Conservation (phyloP, 192 early-diverging fungal genomes). For the Backusella luteola region DNA sequence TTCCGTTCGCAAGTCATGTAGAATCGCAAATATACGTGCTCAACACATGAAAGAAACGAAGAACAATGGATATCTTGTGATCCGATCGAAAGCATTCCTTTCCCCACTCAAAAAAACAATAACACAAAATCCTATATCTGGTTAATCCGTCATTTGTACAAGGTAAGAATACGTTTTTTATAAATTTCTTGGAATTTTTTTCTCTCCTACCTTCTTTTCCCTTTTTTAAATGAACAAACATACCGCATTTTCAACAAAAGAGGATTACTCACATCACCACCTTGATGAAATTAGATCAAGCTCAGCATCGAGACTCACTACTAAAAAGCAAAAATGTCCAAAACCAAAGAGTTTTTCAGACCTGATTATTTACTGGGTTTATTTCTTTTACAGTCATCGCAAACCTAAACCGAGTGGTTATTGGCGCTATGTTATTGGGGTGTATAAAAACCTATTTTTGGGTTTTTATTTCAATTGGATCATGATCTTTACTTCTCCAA, state of each 20-base stretch:
- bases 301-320: not conserved
- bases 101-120: too few species aligned
- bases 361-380: not conserved
- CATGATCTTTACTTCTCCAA: constrained; percentile 29
- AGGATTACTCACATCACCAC: not conserved
- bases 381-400: not conserved
- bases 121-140: not conserved
- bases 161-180: too few species aligned
- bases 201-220: not conserved
- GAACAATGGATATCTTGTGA: too few species aligned
- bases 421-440: not conserved
- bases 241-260: not conserved
- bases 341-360: not conserved
- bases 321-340: not conserved
- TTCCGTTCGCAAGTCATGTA: too few species aligned
- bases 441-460: constrained; percentile 28
- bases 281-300: not conserved
- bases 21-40: too few species aligned
- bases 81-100: too few species aligned
- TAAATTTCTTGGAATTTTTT: not conserved
- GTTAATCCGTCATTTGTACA: not conserved
- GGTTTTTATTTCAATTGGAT: constrained; percentile 39
- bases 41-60: too few species aligned
- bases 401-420: constrained; percentile 8
- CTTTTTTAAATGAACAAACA: not conserved